Conservation (phyloP, 768 basidiomycete genomes). For the Mycena maculata region DNA sequence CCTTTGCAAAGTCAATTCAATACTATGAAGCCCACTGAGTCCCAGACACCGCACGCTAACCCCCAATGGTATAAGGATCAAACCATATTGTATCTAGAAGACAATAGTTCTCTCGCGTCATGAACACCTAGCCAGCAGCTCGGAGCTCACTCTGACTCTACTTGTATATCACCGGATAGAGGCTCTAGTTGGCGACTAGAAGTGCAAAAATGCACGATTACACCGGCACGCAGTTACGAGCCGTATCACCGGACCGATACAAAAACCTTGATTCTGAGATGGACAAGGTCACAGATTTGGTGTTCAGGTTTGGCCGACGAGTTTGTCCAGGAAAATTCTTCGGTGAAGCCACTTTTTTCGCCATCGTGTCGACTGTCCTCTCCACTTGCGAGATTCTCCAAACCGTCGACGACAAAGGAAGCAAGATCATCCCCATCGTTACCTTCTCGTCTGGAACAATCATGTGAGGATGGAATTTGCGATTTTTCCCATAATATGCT, state of each 20-base stretch:
- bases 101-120: no score
- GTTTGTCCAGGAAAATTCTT: conserved; percentile 31
- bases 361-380: conserved; percentile 15
- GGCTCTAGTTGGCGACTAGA: no score
- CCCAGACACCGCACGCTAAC: no score
- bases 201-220: no score
- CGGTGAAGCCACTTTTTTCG: conserved; percentile 18
- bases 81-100: no score
- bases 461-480: background rate
- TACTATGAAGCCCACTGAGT: no score
- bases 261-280: conserved; percentile 21
- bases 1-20: no score
- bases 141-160: no score
- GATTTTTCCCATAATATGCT: background rate
- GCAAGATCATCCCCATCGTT: background rate
- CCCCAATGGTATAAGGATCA: no score
- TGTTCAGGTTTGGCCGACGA: conserved; percentile 35
- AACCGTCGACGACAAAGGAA: conserved; percentile 7
- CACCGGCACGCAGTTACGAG: no score
- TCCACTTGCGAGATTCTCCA: conserved; percentile 21
- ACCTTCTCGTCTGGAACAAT: conserved; percentile 1
- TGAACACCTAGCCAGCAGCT: no score
- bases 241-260: conserved; percentile 41
- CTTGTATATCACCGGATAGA: no score
- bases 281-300: conserved; percentile 25